Conservation (phyloP, 2,329 filamentous ascomycete genomes). For the Aspergillus niger region DNA sequence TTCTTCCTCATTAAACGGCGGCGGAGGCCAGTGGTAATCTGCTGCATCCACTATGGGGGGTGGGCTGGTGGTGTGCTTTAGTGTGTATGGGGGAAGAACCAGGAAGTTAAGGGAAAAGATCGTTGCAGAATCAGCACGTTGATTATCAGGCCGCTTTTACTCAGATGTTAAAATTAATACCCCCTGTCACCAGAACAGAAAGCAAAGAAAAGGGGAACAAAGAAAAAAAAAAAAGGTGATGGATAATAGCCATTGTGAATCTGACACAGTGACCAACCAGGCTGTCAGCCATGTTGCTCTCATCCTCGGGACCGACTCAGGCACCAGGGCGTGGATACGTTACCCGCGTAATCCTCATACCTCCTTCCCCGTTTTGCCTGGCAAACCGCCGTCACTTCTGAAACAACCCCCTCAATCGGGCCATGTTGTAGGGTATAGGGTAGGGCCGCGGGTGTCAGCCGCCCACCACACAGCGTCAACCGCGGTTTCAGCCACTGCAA, state of each 20-base stretch:
- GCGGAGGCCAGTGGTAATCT: background rate
- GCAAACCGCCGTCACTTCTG: background rate
- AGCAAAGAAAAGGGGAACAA: no score
- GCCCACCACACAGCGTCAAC: constrained; percentile 2
- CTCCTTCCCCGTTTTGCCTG: background rate
- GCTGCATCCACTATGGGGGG: background rate
- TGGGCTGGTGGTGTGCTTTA: background rate
- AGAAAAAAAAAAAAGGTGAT: background rate
- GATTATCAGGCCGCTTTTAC: background rate
- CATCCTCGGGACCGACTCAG: background rate
- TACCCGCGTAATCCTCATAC: background rate
- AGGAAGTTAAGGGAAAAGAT: no score
- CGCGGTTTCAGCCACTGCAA: constrained; percentile 23
- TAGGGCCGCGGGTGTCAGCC: constrained; percentile 19
- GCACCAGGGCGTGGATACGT: constrained; percentile 1
- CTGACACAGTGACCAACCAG: background rate
- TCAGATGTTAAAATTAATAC: no score
- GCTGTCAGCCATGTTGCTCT: background rate
- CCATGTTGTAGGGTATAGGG: constrained; percentile 31
- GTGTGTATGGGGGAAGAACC: background rate
- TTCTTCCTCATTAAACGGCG: background rate
- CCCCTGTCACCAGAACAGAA: background rate
- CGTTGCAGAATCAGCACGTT: background rate
- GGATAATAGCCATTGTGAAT: background rate
- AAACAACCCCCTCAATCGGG: constrained; percentile 1